Evolutionary conservation across 2,329 filamentous ascomycete species (phyloP), one percentile per base, ranked within the genome.

Genomic region (Cladosporium sp.): DNA sequence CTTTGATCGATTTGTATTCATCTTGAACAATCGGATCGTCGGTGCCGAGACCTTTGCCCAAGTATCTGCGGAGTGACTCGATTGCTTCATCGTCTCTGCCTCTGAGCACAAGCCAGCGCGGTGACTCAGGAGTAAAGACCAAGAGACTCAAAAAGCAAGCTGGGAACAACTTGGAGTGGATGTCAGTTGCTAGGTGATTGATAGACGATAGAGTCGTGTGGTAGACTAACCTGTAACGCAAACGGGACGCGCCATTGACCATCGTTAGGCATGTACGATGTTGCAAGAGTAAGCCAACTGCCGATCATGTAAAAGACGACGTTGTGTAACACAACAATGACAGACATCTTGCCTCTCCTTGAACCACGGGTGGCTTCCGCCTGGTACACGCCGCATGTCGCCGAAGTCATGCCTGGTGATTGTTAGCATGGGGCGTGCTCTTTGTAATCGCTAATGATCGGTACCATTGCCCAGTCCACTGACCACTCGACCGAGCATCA

Each of bases 281-380:
- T 76, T 18, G 79, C 81, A 30, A 82, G 77, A 61, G 82, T 80
- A 58, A 83, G 78, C 81, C 80, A 83, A 7, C 80, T 75, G 13
- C 80, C 81, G 1, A 76, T 69, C 49, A 76, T 75, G 64, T 82
- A 80, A 68, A 81, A 81, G 63, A 80, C 77, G 5, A 80, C 79
- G 39, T 82, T 76, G 18, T 77, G 70, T 5, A 77, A 76, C 28
- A 78, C 76, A 65, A 77, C 75, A 64, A 76, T 75, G 60, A 66
- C 65, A 7, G 61, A 66, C n/a, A 66, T 51, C 26, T 66, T 66
- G 14, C 76, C 76, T 62, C 76, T 73, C 57, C 77, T 76, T 58
- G 73, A 69, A 23, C 76, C 69, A 2, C 73, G 74, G 3, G 72
- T 74, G 36, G 74, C 76, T 63, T 79, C 76, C 14, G 76, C 75